These are phyloP conservation scores for Sherardia arvensis DNA, from an alignment of 257 asterid species.

Conservation along the genomic window DNA sequence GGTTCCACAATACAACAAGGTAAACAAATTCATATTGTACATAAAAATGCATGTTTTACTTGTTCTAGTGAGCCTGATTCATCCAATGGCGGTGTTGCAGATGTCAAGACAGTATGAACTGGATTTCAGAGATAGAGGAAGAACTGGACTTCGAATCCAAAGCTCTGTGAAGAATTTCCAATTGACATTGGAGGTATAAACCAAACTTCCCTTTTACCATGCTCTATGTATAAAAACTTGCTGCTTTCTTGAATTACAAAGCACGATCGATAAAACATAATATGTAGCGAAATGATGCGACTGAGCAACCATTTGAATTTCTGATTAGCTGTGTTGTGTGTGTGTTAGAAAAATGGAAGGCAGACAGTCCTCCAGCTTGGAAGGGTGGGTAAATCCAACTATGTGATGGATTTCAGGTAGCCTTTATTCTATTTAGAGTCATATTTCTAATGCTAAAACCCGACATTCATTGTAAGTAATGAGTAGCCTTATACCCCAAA, in stretches of 20 bases:
- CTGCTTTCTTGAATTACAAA: neutral
- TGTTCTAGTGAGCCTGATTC: neutral
- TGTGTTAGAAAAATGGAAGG: slow-evolving; percentile 57
- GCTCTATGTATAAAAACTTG: neutral
- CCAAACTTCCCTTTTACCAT: neutral
- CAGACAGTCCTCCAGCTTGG: slow-evolving; percentile 90
- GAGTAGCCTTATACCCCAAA: neutral
- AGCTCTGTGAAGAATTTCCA: slow-evolving; percentile 92
- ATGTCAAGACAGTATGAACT: slow-evolving; percentile 60
- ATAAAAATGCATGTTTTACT: neutral
- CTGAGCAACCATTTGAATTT: too few relatives aligned
- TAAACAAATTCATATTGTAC: slow-evolving; percentile 8
- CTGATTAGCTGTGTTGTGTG: neutral
- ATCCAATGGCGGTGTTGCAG: slow-evolving; percentile 20
- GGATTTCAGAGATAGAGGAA: slow-evolving; percentile 77
- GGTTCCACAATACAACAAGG: slow-evolving; percentile 78
- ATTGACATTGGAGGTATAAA: slow-evolving; percentile 68
- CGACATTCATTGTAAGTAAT: neutral
- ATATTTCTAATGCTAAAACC: neutral
- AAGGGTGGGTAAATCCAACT: slow-evolving; percentile 70
- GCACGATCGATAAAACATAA: neutral
- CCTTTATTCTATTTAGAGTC: neutral
- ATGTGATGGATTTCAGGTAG: slow-evolving; percentile 92
- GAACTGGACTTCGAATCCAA: slow-evolving; percentile 63
- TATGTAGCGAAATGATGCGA: neutral